Evolutionary conservation across 495 filamentous ascomycete species (phyloP).

Genomic region (Neurospora sp.): DNA sequence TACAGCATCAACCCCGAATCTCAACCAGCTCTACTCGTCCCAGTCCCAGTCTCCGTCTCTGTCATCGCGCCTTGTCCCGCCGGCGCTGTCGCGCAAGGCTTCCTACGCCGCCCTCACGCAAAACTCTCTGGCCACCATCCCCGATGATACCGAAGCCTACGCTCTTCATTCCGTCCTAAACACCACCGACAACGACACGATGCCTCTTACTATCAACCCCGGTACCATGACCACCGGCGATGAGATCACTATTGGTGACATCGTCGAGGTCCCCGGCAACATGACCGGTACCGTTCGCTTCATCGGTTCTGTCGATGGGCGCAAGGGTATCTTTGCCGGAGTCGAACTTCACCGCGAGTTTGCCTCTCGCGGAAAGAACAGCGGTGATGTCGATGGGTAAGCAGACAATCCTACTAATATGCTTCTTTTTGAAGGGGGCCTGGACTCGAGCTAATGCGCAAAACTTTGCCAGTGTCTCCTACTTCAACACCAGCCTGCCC

Average conservation of each 20-base stretch:
- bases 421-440: neutral
- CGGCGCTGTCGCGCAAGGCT: constrained; percentile 50
- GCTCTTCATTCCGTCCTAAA: constrained; percentile 37
- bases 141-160: constrained; percentile 52
- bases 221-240: constrained; percentile 22
- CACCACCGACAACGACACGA: constrained; percentile 31
- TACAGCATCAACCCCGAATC: constrained; percentile 50
- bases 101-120: constrained; percentile 55
- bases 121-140: constrained; percentile 46
- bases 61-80: constrained; percentile 30
- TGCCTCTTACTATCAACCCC: constrained; percentile 21
- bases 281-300: constrained; percentile 90
- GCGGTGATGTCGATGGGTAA: constrained; percentile 91
- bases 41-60: constrained; percentile 12
- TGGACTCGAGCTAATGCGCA: neutral
- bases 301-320: constrained; percentile 75
- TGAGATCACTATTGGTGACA: constrained; percentile 65
- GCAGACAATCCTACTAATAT: constrained; percentile 8
- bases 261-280: constrained; percentile 87
- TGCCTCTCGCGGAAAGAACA: constrained; percentile 83
- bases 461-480: constrained; percentile 46
- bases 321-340: constrained; percentile 87
- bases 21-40: constrained; percentile 37
- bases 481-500: constrained; percentile 69
- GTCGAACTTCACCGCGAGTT: constrained; percentile 80